Evolutionary conservation across 2,329 filamentous ascomycete genomes (phyloP).

Genomic region (Talaromyces sp.): DNA sequence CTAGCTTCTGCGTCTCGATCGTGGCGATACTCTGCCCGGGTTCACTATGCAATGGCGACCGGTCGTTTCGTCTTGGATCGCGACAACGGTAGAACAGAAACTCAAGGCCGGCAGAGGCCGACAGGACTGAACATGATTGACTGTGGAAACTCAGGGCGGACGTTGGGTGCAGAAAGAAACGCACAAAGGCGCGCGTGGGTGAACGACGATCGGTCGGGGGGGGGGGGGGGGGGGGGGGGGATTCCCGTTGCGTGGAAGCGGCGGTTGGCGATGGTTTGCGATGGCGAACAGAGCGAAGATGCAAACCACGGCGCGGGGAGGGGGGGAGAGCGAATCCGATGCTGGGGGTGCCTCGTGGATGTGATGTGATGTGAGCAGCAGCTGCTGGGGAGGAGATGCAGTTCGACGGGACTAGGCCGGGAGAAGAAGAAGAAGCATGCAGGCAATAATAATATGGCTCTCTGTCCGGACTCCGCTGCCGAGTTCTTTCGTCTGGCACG

Average conservation of each 20-base stretch:
- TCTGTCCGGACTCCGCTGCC: background rate
- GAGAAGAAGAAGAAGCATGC: background rate
- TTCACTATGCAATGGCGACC: background rate
- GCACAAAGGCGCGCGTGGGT: background rate
- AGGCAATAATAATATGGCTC: background rate
- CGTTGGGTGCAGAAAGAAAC: background rate
- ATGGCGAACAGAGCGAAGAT: background rate
- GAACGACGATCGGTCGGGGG: too few relatives aligned
- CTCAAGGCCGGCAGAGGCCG: slow-evolving; percentile 8
- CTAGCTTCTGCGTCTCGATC: background rate
- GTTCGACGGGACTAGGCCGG: background rate
- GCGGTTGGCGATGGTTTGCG: background rate
- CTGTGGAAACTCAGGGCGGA: background rate
- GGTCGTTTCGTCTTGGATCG: slow-evolving; percentile 3
- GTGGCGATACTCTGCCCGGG: background rate
- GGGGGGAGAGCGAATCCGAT: background rate
- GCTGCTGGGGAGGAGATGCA: background rate
- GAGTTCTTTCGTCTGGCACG: background rate
- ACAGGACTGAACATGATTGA: slow-evolving; percentile 3
- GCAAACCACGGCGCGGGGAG: slow-evolving; percentile 8
- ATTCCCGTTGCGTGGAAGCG: too few relatives aligned
- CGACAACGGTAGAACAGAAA: slow-evolving; percentile 1
- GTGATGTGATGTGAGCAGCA: too few relatives aligned
- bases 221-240: too few relatives aligned
- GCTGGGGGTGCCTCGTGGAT: slow-evolving; percentile 9